Conservation (phyloP, 495 filamentous ascomycete species). For the Parathielavia hyrcaniae region DNA sequence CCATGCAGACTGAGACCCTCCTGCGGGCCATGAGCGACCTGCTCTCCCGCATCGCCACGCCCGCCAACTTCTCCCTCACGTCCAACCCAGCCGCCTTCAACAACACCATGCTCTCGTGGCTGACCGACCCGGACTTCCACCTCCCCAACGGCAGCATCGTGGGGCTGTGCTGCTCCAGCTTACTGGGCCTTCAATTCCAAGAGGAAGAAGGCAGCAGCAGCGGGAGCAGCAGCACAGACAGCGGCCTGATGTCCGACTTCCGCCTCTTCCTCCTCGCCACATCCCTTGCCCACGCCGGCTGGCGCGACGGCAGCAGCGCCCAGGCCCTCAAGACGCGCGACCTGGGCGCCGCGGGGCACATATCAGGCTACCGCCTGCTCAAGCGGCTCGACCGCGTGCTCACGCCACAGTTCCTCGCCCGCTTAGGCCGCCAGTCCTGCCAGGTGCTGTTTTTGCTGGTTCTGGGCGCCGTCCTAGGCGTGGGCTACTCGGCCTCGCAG, state of each 20-base stretch:
- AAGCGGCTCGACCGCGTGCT: conserved; percentile 28
- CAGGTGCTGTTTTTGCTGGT: conserved; percentile 33
- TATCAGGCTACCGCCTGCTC: conserved; percentile 27
- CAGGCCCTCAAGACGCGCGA: conserved; percentile 9
- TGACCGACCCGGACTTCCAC: conserved; percentile 23
- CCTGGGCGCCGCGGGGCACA: conserved; percentile 19
- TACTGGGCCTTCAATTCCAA: conserved; percentile 26
- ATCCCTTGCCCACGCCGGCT: conserved; percentile 25
- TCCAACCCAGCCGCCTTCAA: conserved; percentile 22
- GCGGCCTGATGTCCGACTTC: conserved; percentile 26
- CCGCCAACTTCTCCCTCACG: conserved; percentile 22
- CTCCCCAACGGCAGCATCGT: conserved; percentile 30
- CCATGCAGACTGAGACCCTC: conserved; percentile 27
- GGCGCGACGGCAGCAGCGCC: conserved; percentile 11
- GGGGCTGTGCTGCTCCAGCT: conserved; percentile 29
- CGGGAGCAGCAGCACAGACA: background rate
- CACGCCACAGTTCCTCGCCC: conserved; percentile 28
- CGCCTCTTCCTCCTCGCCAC: conserved; percentile 28
- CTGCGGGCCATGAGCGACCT: conserved; percentile 25
- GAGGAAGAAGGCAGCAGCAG: conserved; percentile 9
- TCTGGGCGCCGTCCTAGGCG: conserved; percentile 26
- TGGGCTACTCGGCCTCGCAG: conserved; percentile 18
- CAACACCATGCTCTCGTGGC: conserved; percentile 25
- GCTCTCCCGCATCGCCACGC: conserved; percentile 26
- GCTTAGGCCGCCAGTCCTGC: conserved; percentile 15